Evolutionary conservation across 2,329 filamentous ascomycete genomes (phyloP), one percentile per base, ranked within the genome.

Genomic region (Aspergillus piperis): DNA sequence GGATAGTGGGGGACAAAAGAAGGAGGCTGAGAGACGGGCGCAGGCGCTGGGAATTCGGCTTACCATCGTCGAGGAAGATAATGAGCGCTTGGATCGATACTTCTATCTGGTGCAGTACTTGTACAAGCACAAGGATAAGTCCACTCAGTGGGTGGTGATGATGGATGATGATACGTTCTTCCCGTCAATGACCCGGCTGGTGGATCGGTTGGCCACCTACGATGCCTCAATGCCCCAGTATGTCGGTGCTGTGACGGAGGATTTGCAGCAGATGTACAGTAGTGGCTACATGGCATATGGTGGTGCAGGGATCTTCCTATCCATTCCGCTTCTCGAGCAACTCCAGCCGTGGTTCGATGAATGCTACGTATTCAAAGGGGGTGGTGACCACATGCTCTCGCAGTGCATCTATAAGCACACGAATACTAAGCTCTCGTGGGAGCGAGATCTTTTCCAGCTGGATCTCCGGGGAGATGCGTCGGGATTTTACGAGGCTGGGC

Each of bases 111-210:
- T 85, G 8, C 74, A 77, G n/a, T 49, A 59, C 10, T 72, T 81
- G 44, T 77, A 84, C 58, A 68, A 84, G 41, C 32, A 61, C 39
- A 57, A 54, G 23, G 69, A 76, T n/a, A 51, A 53, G 11, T 66
- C 74, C 3, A 83, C 82, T 0, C 71, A 77, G 47, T 86, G 84
- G 83, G 77, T 81, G 21, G 81, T 79, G 30, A 73, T 86, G 42
- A 76, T 86, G 17, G 84, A 86, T 69, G 84, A 87, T 67, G 84
- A 86, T 67, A 86, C 84, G 7, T 86, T 86, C 71, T 86, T 86
- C 65, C 83, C 83, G 0, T 82, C 79, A 1, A 76, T 86, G 15
- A 72, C 77, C 60, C 76, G 78, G 1, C 75, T 86, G 5, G 74
- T 78, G 30, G 67, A 76, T 19, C 72, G 77, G 8, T 76, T 86